Base-by-base conservation (phyloP, 495 filamentous ascomycete genomes). In the Aspergillus ellipticus region DNA sequence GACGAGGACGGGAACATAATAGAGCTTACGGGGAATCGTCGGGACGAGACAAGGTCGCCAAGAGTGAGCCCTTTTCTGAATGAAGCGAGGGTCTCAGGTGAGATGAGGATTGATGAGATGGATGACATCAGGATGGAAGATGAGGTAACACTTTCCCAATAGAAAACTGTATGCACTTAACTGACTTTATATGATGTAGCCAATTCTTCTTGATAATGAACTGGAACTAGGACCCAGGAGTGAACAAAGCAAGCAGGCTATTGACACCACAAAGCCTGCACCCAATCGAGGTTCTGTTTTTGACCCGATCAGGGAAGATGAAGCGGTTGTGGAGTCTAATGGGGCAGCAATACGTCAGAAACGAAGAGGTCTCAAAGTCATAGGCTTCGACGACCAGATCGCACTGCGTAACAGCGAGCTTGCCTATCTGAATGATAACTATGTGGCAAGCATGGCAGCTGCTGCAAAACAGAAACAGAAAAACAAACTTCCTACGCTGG, bases 1-100 rank as follows among this genome's bases (percentile, higher is more conserved):
- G 84, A 87, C 57, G 80, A 79, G 37, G 76, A 88, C 42, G 87
- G 86, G 0, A 83, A 85, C 62, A 69, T 89, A 22, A 57, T 72
- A 21, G 73, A 74, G 50, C 68, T 78, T 41, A 66, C 59, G 33
- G 42, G n/a, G n/a, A 35, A 42, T 7, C 49, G 53, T 11, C 54
- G 49, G 6, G 46, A 10, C 56, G 51, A 58, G 19, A 16, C 17
- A 3, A 54, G n/a, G 19, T 17, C 29, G 20, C n/a, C 1, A 3
- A 28, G 22, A 33, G 22, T 19, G 29, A 39, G 49, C 20, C 61
- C 66, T n/a, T 22, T 66, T 52, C 57, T 57, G 42, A 77, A 65
- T 60, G 77, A 79, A 49, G 24, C 22, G 6, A 53, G 39, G 10
- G 9, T 60, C 4, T 19, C 24, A 16, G 39, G 13, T 21, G 69